Evolutionary conservation across 2,329 filamentous ascomycete species (phyloP).

Genomic region (Rugonectria rugulosa): DNA sequence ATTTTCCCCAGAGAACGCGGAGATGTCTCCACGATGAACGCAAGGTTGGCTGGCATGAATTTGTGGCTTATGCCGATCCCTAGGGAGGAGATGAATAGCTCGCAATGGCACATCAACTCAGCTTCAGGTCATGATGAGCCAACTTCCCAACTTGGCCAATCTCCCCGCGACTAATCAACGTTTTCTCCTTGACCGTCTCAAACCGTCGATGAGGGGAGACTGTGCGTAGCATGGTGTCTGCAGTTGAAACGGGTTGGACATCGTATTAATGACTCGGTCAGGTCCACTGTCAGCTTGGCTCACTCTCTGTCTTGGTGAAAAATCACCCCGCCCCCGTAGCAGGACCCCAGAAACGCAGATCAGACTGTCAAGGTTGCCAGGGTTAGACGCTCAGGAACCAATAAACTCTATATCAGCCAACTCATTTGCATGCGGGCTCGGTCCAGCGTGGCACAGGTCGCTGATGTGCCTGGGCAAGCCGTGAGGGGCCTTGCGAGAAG

Average conservation of each 20-base stretch:
- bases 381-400: background rate
- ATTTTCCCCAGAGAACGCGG: background rate
- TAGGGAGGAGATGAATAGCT: background rate
- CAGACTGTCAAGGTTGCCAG: slow-evolving; percentile 3
- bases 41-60: background rate
- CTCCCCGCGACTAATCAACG: background rate
- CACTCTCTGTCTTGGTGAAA: background rate
- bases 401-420: slow-evolving; percentile 1
- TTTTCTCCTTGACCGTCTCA: background rate
- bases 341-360: background rate
- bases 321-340: background rate
- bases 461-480: background rate
- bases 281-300: background rate
- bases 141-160: background rate
- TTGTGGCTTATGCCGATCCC: background rate
- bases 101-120: background rate
- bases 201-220: too few species aligned
- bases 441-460: background rate
- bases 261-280: slow-evolving; percentile 1
- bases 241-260: background rate
- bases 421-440: background rate
- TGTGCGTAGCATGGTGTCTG: background rate
- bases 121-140: background rate
- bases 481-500: background rate
- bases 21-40: background rate